These are phyloP conservation scores for Pterocarpus santalinus DNA, from an alignment of 306 rosid genomes.

Conservation along the genomic window DNA sequence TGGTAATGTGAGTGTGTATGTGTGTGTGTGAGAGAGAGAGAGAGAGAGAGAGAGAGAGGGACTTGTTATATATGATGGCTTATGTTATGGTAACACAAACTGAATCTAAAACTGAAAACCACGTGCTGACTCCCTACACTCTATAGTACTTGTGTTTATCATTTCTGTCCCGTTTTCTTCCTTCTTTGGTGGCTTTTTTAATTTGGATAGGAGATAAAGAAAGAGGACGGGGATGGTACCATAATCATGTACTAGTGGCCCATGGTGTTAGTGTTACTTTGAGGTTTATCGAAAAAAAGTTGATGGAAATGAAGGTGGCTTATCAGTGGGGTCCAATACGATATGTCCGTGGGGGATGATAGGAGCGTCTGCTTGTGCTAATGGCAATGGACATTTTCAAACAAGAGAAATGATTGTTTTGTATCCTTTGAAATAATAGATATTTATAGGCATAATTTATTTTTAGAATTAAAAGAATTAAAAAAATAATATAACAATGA, in stretches of 20 bases:
- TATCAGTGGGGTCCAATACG: slow-evolving; percentile 55
- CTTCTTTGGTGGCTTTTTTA: neutral
- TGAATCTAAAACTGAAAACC: slow-evolving; percentile 5
- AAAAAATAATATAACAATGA: too few relatives aligned
- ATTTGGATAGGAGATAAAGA: too few relatives aligned
- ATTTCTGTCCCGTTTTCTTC: neutral
- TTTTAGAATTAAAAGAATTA: too few relatives aligned
- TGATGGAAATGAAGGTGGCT: slow-evolving; percentile 30
- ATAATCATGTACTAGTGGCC: neutral
- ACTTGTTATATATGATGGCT: slow-evolving; percentile 23
- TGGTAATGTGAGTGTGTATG: neutral
- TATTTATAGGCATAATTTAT: too few relatives aligned
- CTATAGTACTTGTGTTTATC: neutral
- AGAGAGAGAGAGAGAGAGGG: neutral
- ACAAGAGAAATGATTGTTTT: too few relatives aligned
- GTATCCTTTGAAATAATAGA: too few relatives aligned
- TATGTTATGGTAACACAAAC: neutral
- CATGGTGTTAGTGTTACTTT: neutral
- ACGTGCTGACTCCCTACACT: neutral
- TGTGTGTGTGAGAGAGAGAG: neutral
- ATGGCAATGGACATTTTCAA: too few relatives aligned
- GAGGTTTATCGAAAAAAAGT: neutral
- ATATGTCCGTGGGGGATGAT: slow-evolving; percentile 55
- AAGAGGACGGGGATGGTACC: too few relatives aligned
- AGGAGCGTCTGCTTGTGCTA: slow-evolving; percentile 13